A percentile compares a stretch with the other conserved stretches of the same genome.
Evolutionary conservation across 768 basidiomycete genomes (phyloP).

Genomic region (Dentipellis sp.): DNA sequence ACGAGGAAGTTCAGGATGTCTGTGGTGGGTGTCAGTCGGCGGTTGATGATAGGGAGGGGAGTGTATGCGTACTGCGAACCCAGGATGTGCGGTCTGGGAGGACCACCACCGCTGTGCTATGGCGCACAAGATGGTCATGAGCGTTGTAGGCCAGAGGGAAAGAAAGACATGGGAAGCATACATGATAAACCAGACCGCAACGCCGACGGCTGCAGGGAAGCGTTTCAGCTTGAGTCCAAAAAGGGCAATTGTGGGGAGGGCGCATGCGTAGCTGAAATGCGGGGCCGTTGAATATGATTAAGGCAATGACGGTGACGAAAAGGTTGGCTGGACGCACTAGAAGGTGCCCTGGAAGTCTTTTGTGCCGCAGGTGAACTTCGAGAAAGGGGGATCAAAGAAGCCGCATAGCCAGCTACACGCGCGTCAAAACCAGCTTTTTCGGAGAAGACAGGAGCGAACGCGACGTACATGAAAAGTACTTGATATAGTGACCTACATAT

Average conservation of each 20-base stretch:
- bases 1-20: constrained; percentile 63
- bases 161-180: constrained; percentile 20
- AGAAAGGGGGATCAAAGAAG: constrained; percentile 24
- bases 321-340: constrained; percentile 17
- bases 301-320: constrained; percentile 9
- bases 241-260: constrained; percentile 53
- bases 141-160: background rate
- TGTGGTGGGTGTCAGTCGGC: constrained; percentile 18
- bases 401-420: constrained; percentile 32
- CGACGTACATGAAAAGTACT: constrained; percentile 35
- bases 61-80: constrained; percentile 27
- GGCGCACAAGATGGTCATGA: background rate
- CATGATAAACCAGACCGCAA: constrained; percentile 45
- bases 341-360: constrained; percentile 32
- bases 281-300: background rate
- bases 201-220: constrained; percentile 54
- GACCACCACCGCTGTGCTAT: constrained; percentile 9
- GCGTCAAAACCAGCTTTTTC: background rate
- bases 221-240: constrained; percentile 64
- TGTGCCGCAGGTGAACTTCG: constrained; percentile 31
- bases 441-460: background rate
- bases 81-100: constrained; percentile 29
- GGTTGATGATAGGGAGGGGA: background rate
- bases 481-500: constrained; percentile 47
- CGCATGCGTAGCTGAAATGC: constrained; percentile 22